These are phyloP conservation scores for Stagonosporopsis vannaccii DNA, from an alignment of 2,329 filamentous ascomycete species.

Conservation along the genomic window DNA sequence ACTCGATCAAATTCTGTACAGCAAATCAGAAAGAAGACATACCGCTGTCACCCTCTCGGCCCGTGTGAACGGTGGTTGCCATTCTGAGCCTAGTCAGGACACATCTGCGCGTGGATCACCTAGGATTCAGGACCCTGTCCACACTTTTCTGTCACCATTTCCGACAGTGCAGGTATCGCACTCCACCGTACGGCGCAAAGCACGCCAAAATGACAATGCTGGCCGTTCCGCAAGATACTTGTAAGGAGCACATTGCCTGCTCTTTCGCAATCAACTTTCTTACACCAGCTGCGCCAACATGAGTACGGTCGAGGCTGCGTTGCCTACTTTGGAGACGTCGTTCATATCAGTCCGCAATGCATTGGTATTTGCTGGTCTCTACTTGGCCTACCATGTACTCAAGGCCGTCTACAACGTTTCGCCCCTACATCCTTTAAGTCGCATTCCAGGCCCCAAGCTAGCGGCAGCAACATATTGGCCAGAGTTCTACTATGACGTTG, in stretches of 20 bases:
- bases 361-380: constrained; percentile 18
- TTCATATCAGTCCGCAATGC: constrained; percentile 17
- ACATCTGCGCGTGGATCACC: neutral
- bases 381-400: constrained; percentile 23
- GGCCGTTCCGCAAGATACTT: constrained; percentile 2
- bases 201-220: constrained; percentile 14
- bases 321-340: constrained; percentile 9
- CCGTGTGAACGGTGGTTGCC: constrained; percentile 4
- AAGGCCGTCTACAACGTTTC: constrained; percentile 36
- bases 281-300: constrained; percentile 12
- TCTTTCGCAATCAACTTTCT: neutral
- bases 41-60: constrained; percentile 14
- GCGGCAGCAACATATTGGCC: constrained; percentile 46
- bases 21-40: constrained; percentile 11
- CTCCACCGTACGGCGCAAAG: constrained; percentile 14
- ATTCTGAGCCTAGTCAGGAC: neutral
- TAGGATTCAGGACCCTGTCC: constrained; percentile 8
- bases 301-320: constrained; percentile 7
- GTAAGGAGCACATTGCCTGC: constrained; percentile 4
- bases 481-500: constrained; percentile 49
- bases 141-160: constrained; percentile 18
- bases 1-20: constrained; percentile 1
- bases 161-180: constrained; percentile 20
- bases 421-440: constrained; percentile 37
- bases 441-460: constrained; percentile 45